These are phyloP conservation scores for Circinella minor DNA, from an alignment of 371 early-diverging fungal species.

Conservation along the genomic window DNA sequence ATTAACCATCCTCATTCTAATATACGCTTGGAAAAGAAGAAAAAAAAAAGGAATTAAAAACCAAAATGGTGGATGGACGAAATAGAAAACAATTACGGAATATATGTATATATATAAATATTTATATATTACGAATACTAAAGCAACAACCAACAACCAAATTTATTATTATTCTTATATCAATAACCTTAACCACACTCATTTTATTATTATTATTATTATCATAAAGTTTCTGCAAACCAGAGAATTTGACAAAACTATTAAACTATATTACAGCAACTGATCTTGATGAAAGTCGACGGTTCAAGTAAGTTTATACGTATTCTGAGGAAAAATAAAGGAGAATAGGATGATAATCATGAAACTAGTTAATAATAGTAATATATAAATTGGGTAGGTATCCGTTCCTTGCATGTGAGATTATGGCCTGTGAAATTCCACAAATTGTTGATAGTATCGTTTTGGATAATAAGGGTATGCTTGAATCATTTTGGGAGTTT, in stretches of 20 bases:
- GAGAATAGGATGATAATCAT: no score
- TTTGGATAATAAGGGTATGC: slow-evolving; percentile 64
- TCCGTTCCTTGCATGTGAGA: slow-evolving; percentile 85
- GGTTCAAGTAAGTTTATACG: slow-evolving; percentile 26
- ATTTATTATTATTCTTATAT: slow-evolving; percentile 1
- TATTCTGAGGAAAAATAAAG: neutral
- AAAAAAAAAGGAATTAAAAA: no score
- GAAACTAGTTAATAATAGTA: no score
- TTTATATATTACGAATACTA: no score
- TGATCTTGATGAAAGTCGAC: slow-evolving; percentile 31
- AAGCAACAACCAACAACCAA: no score
- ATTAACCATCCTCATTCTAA: no score
- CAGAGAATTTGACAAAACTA: slow-evolving; percentile 26
- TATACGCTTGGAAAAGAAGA: no score
- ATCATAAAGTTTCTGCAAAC: slow-evolving; percentile 34
- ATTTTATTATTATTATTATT: slow-evolving; percentile 9
- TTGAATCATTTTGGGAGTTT: slow-evolving; percentile 83
- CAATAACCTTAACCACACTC: neutral
- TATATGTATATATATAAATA: no score
- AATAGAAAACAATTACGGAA: no score
- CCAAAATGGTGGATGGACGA: no score
- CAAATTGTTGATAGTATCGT: slow-evolving; percentile 78
- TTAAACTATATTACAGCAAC: slow-evolving; percentile 67
- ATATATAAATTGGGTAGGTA: slow-evolving; percentile 42
- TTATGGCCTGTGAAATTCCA: slow-evolving; percentile 86